Base-by-base conservation (phyloP, 192 early-diverging fungal genomes). In the Allomyces macrogynus region DNA sequence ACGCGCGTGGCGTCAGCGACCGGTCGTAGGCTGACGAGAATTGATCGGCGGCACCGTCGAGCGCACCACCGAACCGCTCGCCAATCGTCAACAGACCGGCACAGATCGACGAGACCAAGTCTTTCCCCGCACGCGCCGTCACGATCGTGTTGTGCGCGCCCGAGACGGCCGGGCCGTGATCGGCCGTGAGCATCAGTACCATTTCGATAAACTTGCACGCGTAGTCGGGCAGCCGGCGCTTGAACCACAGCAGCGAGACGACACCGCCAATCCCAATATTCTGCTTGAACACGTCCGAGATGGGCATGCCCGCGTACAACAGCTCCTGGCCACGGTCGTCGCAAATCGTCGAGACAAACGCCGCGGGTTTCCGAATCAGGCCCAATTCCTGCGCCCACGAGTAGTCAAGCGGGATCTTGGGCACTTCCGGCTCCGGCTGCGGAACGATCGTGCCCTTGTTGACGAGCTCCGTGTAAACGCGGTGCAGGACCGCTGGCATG, bases 241-340 rank as follows among this genome's bases (percentile, higher is more conserved):
- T 95, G 84, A 98, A 98, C 95, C 95, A 98, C 72, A 98, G 77
- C 61, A 98, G 84, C 54, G 87, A 90, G 65, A 98, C 77, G 26
- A 98, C 95, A 63, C 95, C 95, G 73, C 95, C 95, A 67, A 98
- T 90, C 72, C 95, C 95, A 75, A 98, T 93, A 69, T 95, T 86
- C 72, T 98, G 92, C 80, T 91, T 92, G 83, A 98, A 98, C 11
- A 98, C 93, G 74, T 95, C 92, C 27, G 89, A 89, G 73, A 98
- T 98, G 68, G 91, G 83, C 90, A 98, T 95, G 65, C 95, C 95
- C 14, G 95, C 92, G 78, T 98, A 98, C 68, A 95, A 77, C 62
- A 98, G 78, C 79, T 98, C 95, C 78, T 98, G 93, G 62, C 95
- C 95, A 80, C 95, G 91, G 81, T 98, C 95, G 78, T 98, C 95